Percentiles rank a stretch among this genome's conserved stretches.
phyloP scores from a whole-genome alignment of 2,329 filamentous ascomycete species.

The Cyclaneusma minus region DNA sequence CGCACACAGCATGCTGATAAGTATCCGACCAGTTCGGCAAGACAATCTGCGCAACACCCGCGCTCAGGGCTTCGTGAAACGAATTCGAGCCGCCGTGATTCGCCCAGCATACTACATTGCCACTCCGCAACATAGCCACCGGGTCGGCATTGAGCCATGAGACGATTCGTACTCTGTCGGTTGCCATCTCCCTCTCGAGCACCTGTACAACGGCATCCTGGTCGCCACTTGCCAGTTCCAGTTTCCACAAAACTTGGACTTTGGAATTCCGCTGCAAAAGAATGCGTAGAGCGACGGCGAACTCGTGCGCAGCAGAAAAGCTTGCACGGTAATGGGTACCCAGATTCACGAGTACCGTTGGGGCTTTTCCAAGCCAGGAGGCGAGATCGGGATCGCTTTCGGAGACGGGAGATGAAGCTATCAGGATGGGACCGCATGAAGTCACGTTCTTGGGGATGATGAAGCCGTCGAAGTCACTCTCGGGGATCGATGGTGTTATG shows the following conservation, averaged over 20 bases:
- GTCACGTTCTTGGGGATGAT: slow-evolving; percentile 23
- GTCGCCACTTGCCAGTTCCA: no score
- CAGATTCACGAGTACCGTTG: slow-evolving; percentile 32
- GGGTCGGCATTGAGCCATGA: slow-evolving; percentile 20
- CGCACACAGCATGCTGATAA: slow-evolving; percentile 27
- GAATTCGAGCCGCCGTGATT: slow-evolving; percentile 26
- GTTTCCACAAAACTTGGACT: slow-evolving; percentile 21
- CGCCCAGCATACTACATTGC: slow-evolving; percentile 19
- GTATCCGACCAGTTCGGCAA: slow-evolving; percentile 30
- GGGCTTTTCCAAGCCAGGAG: slow-evolving; percentile 24
- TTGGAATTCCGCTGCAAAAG: slow-evolving; percentile 18
- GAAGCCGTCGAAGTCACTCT: slow-evolving; percentile 21
- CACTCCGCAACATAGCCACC: slow-evolving; percentile 19
- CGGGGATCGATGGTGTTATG: slow-evolving; percentile 9
- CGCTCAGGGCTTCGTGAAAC: slow-evolving; percentile 29
- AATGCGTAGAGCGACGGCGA: slow-evolving; percentile 21
- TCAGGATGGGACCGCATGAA: slow-evolving; percentile 30
- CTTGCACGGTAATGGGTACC: slow-evolving; percentile 20
- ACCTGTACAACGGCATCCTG: no score
- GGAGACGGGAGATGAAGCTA: slow-evolving; percentile 17
- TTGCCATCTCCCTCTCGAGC: no score
- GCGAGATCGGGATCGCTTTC: slow-evolving; percentile 25
- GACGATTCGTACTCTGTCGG: no score
- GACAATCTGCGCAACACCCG: slow-evolving; percentile 28
- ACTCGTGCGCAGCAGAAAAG: slow-evolving; percentile 19